These are phyloP conservation scores for Datisca glomerata DNA, from an alignment of 306 rosid genomes.

Conservation along the genomic window DNA sequence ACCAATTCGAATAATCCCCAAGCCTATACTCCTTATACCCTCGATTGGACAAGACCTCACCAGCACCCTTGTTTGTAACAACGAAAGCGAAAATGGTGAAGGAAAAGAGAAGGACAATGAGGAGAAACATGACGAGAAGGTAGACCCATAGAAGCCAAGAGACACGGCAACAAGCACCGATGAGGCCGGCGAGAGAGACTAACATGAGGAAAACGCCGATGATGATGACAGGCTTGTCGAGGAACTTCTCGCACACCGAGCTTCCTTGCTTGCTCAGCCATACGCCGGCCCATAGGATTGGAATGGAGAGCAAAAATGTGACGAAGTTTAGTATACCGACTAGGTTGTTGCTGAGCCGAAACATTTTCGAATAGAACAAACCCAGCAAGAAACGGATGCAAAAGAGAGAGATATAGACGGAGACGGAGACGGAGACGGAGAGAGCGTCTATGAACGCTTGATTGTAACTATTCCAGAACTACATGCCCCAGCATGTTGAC, in stretches of 20 bases:
- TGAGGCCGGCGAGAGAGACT: conserved; percentile 33
- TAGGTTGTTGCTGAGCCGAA: conserved; percentile 28
- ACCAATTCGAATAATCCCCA: conserved; percentile 54
- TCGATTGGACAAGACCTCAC: conserved; percentile 14
- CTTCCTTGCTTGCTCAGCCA: conserved; percentile 38
- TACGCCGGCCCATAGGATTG: conserved; percentile 24
- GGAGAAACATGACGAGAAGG: conserved; percentile 42
- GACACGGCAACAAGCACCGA: conserved; percentile 46
- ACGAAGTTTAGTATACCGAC: conserved; percentile 38
- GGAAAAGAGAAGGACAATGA: conserved; percentile 26
- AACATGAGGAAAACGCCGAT: conserved; percentile 33
- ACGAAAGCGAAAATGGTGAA: conserved; percentile 47
- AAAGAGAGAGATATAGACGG: neutral
- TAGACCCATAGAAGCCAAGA: conserved; percentile 48
- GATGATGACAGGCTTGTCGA: conserved; percentile 26
- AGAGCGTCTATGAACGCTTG: no score
- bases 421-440: neutral
- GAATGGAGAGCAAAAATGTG: conserved; percentile 42
- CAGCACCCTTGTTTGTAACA: conserved; percentile 40
- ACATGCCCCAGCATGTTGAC: no score
- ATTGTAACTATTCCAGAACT: no score
- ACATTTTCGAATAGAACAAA: no score
- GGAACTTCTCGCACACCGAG: conserved; percentile 32
- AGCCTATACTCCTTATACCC: conserved; percentile 51
- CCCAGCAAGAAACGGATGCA: no score